Evolutionary conservation across 352 stramenopile genomes (phyloP), one percentile per base, ranked within the genome.

Genomic region (Pythium grandisporangium): DNA sequence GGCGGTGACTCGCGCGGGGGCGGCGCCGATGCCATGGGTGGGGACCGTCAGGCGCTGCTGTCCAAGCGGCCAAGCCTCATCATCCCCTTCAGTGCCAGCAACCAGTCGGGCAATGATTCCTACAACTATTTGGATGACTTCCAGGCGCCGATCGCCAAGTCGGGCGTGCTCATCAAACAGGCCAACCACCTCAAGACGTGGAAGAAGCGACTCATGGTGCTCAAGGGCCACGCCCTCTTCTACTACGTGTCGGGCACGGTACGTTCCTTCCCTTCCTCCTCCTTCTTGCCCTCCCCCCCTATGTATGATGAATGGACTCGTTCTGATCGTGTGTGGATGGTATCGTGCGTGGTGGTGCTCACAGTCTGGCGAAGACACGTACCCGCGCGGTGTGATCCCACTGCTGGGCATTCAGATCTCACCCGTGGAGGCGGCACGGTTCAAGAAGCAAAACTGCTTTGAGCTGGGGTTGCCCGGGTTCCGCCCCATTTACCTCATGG

Each of bases 201-300:
- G 79, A 92, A 92, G 51, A 92, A 92, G 50, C 74, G 79, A 1
- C 68, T 89, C 17, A 92, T 92, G 79, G 77, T 92, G 59, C 70
- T 92, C 12, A 88, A 87, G 49, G 79, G 79, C 1, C 79, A 92
- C 45, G 89, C 76, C 37, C 63, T 92, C 22, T 92, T 92, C 51
- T 92, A 92, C 69, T 92, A 92, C 54, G 79, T 90, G 25, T 90
- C 77, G 4, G 77, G 79, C 41, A 87, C 76, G 67, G 77, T 91
- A 72, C 22, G 63, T 44, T 16, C 22, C 30, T 22, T 17, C 22
- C 35, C 14, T 16, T 29, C 19, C 8, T 4, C 12, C n/a, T n/a
- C n/a, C n/a, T n/a, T n/a, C n/a, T n/a, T n/a, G n/a, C n/a, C n/a
- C n/a, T n/a, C n/a, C n/a, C n/a, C n/a, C n/a, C n/a, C n/a, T n/a